These are phyloP conservation scores for Baorangia bicolor DNA, from an alignment of 768 basidiomycete species.

Conservation along the genomic window DNA sequence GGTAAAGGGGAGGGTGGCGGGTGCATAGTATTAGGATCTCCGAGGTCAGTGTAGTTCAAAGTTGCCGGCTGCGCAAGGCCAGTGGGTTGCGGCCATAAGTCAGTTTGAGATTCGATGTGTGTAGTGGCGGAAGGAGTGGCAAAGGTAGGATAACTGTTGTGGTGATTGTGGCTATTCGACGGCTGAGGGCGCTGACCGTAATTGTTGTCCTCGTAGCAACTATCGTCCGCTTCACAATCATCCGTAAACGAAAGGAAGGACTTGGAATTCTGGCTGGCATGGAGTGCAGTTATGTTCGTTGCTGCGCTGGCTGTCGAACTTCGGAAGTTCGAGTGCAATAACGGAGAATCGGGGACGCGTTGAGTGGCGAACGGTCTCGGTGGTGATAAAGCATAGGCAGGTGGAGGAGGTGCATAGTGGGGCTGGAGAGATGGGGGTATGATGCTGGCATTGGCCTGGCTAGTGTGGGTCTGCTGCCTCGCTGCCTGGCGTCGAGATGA, in stretches of 20 bases:
- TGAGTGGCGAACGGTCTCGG: conserved; percentile 9
- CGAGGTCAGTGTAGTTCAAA: conserved; percentile 3
- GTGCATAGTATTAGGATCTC: conserved; percentile 18
- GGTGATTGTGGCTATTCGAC: conserved; percentile 1
- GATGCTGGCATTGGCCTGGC: not conserved
- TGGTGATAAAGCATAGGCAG: conserved; percentile 1
- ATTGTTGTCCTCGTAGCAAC: conserved; percentile 44
- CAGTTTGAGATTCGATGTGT: not conserved
- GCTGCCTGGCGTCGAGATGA: conserved; percentile 42
- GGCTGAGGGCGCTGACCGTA: conserved; percentile 20
- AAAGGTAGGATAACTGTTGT: not conserved
- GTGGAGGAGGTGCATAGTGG: conserved; percentile 1
- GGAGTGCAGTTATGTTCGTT: conserved; percentile 17
- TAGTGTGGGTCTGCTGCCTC: conserved; percentile 3
- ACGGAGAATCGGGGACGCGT: conserved; percentile 41
- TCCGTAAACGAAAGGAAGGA: conserved; percentile 31
- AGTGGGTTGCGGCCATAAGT: conserved; percentile 20
- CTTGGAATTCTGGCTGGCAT: conserved; percentile 18
- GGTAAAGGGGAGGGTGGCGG: conserved; percentile 38
- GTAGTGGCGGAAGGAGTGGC: conserved; percentile 1
- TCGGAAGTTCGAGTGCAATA: conserved; percentile 50
- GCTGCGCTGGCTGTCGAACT: conserved; percentile 39
- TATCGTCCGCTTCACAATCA: conserved; percentile 33
- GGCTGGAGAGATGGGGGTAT: conserved; percentile 12
- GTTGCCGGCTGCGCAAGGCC: conserved; percentile 4